These are phyloP conservation scores for Cocos nucifera DNA, from an alignment of 176 grass and related monocot species.

Conservation along the genomic window DNA sequence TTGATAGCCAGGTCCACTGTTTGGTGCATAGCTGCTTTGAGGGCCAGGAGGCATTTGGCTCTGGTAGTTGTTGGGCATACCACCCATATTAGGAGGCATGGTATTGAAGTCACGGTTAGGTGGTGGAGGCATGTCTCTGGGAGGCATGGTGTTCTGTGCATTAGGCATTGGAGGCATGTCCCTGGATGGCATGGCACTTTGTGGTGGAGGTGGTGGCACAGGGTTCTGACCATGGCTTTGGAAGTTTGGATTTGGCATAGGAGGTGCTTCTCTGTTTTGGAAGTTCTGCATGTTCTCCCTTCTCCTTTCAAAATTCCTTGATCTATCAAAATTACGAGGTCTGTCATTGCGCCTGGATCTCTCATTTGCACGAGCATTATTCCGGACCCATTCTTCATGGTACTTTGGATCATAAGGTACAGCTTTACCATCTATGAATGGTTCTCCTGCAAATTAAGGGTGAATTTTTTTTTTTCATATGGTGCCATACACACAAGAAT, in stretches of 20 bases:
- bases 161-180: neutral
- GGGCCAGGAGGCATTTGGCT: slow-evolving; percentile 24
- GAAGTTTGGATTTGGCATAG: slow-evolving; percentile 20
- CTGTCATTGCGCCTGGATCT: slow-evolving; percentile 68
- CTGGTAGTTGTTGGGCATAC: slow-evolving; percentile 29
- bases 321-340: slow-evolving; percentile 74
- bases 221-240: slow-evolving; percentile 24
- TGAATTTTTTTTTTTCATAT: too few species aligned
- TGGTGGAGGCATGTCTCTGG: neutral
- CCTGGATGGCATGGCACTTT: slow-evolving; percentile 4
- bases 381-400: slow-evolving; percentile 86
- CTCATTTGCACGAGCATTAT: slow-evolving; percentile 48
- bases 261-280: slow-evolving; percentile 49
- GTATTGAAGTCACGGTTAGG: neutral
- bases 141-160: slow-evolving; percentile 3
- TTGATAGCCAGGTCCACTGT: slow-evolving; percentile 29
- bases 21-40: slow-evolving; percentile 25
- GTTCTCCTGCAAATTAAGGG: slow-evolving; percentile 49
- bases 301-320: slow-evolving; percentile 73
- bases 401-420: slow-evolving; percentile 80
- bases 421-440: slow-evolving; percentile 77
- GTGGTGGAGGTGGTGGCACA: too few species aligned
- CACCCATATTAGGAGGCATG: slow-evolving; percentile 15
- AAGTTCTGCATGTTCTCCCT: slow-evolving; percentile 79
- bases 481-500: too few species aligned